These are phyloP conservation scores for Eimeria necatrix DNA, from an alignment of 169 alveolate genomes.

Conservation along the genomic window DNA sequence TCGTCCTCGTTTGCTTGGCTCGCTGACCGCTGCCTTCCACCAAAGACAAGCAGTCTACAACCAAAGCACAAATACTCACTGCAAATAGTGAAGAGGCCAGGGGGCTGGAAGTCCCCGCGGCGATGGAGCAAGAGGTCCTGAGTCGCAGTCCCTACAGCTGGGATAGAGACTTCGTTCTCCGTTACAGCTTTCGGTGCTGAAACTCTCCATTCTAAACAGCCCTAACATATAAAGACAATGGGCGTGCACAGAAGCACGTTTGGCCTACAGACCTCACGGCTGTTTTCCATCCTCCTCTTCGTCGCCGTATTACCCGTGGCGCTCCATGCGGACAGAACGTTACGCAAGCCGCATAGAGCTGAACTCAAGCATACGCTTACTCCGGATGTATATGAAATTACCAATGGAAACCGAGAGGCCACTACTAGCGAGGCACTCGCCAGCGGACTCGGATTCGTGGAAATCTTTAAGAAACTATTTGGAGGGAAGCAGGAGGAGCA, in stretches of 20 bases:
- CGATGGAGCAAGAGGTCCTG: conserved; percentile 14
- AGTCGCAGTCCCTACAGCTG: not conserved
- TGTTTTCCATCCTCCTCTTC: not conserved
- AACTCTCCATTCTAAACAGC: not conserved
- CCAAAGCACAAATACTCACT: not conserved
- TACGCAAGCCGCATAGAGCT: conserved; percentile 11
- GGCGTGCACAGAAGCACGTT: not conserved
- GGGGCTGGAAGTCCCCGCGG: conserved; percentile 34
- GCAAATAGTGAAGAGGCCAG: not conserved
- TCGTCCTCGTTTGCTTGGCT: not conserved
- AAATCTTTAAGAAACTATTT: conserved; percentile 57
- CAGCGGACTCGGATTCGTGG: conserved; percentile 38
- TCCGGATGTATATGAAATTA: not conserved
- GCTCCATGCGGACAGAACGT: not conserved
- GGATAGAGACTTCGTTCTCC: not conserved
- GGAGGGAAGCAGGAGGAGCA: conserved; percentile 27
- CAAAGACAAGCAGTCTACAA: not conserved
- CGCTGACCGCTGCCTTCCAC: conserved; percentile 17
- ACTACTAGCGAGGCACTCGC: not conserved
- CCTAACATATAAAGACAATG: not conserved
- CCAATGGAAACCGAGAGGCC: not conserved
- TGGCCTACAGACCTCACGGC: not conserved
- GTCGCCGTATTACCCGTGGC: not conserved
- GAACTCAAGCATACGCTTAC: not conserved
- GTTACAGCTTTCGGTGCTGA: not conserved